Evolutionary conservation across 768 basidiomycete genomes (phyloP), one percentile per base, ranked within the genome.

Genomic region (Podaxis sp.): DNA sequence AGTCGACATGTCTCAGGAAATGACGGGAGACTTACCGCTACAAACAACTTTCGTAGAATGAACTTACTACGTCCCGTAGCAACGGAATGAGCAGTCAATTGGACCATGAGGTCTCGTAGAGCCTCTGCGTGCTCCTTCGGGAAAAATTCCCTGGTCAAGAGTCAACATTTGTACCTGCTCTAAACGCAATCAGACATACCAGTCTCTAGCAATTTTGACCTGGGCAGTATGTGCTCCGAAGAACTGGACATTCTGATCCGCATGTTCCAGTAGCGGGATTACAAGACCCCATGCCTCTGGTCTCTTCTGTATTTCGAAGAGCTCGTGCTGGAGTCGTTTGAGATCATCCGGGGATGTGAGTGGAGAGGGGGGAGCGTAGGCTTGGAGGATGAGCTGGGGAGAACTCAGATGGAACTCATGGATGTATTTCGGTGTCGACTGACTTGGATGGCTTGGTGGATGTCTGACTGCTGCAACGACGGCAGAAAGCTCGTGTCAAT

Each of bases 151-250:
- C 94, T 94, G 60, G 36, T 51, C 26, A 12, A 28, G 24, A 36
- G 40, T 62, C 56, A 71, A 53, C 50, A 60, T 51, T 13, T 64
- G 10, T 56, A 50, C 48, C 17, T 36, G 38, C 15, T 15, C 50
- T 30, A 60, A 53, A 36, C 54, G 15, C 12, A 53, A 51, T 24
- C 22, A 44, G 54, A 73, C 84, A 66, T 72, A 95, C 95, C 95
- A 96, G 73, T 96, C 95, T 66, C 95, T 80, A 13, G 90, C 87
- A 66, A 96, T 93, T 83, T 98, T 98, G 65, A 96, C 91, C 71
- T 96, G 93, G 2, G 90, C 86, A 0, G 93, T 97, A 68, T 97
- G 95, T 4, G 95, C 95, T 2, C 95, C 94, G 70, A 94, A 96
- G 81, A 96, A 98, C 72, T 95, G 91, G 10, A 96, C 92, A 69